Percentiles rank a stretch among this genome's conserved stretches.
phyloP scores from a whole-genome alignment of 176 grass and related monocot species.

The Aegilops umbellulata region DNA sequence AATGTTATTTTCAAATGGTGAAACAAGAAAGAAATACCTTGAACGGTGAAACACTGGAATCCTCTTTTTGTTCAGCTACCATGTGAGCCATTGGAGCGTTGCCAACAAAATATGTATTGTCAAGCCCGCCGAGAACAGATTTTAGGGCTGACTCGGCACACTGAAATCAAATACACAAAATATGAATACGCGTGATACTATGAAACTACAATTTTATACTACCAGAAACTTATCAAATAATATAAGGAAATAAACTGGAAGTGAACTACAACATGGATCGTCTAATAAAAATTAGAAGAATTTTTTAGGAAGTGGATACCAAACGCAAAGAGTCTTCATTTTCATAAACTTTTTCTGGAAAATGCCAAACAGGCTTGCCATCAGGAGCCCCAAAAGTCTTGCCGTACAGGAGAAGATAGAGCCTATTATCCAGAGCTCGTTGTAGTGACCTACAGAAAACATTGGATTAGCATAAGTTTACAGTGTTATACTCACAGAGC shows the following conservation, averaged over 20 bases:
- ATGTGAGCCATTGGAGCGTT: constrained; percentile 98
- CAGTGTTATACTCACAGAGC: neutral
- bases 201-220: neutral
- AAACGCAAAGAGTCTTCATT: constrained; percentile 78
- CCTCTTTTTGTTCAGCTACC: constrained; percentile 53
- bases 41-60: constrained; percentile 38
- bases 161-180: constrained; percentile 42
- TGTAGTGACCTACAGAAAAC: constrained; percentile 69
- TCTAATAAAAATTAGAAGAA: neutral
- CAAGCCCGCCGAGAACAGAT: constrained; percentile 72
- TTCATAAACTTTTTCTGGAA: constrained; percentile 90
- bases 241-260: constrained; percentile 11
- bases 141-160: constrained; percentile 89
- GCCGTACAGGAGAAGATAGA: constrained; percentile 92
- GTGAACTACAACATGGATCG: neutral
- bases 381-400: constrained; percentile 57
- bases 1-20: too few relatives aligned
- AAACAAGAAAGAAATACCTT: constrained; percentile 51
- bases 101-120: constrained; percentile 91
- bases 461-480: constrained; percentile 1
- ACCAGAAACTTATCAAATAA: neutral
- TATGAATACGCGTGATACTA: neutral
- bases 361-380: constrained; percentile 80
- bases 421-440: constrained; percentile 82
- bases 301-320: constrained; percentile 38